These are phyloP conservation scores for Aureococcus anophagefferens DNA, from an alignment of 108 stramenopile genomes.

Conservation along the genomic window DNA sequence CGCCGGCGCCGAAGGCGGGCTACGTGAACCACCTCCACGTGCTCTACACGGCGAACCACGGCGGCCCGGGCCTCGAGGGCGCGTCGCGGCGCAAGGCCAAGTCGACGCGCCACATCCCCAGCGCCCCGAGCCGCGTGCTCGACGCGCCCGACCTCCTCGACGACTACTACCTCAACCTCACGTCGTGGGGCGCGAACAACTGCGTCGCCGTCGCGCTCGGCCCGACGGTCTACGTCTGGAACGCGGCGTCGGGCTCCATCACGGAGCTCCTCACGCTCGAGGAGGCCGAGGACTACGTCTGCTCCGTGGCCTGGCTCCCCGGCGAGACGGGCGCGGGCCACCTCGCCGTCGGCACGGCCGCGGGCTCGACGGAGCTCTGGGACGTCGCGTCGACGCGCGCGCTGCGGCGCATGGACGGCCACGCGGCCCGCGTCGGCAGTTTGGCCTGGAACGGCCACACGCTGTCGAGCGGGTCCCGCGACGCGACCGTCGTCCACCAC, in stretches of 20 bases:
- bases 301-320: conserved; percentile 49
- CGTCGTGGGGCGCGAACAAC: conserved; percentile 85
- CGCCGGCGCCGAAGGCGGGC: conserved; percentile 86
- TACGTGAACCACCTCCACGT: conserved; percentile 86
- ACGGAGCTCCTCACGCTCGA: conserved; percentile 74
- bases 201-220: conserved; percentile 90
- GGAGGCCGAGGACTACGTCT: conserved; percentile 42
- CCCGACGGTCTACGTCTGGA: conserved; percentile 96
- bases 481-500: conserved; percentile 85
- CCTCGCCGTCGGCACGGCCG: conserved; percentile 78
- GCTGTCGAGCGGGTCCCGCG: conserved; percentile 75
- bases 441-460: conserved; percentile 93
- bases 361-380: conserved; percentile 75
- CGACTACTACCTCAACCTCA: conserved; percentile 96
- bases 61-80: neutral
- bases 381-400: conserved; percentile 68
- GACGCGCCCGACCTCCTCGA: conserved; percentile 97
- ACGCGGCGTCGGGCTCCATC: conserved; percentile 85
- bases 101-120: conserved; percentile 68
- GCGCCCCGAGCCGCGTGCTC: conserved; percentile 82
- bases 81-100: neutral
- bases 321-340: conserved; percentile 40
- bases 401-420: conserved; percentile 91
- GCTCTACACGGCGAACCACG: conserved; percentile 74
- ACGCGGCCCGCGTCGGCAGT: conserved; percentile 82